Base-by-base conservation (phyloP, 495 filamentous ascomycete species). In the Podospora appendiculata region DNA sequence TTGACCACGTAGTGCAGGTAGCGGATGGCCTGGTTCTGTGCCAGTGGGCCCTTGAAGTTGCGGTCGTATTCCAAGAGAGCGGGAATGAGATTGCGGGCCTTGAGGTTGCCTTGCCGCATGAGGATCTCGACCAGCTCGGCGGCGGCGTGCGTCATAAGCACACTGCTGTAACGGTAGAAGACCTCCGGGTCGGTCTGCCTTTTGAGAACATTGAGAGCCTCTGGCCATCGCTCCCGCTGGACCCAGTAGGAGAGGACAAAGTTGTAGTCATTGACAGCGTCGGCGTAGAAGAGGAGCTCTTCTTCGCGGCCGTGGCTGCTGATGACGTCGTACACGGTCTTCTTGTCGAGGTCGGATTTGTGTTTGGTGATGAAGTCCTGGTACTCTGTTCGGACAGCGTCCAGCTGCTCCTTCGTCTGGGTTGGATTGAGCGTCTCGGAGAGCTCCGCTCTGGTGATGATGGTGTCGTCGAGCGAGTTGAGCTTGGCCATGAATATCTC, bases 401-500 rank as follows among this genome's bases (percentile, higher is more conserved):
- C 71, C 11, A 96, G 82, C 61, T 94, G 83, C 53, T 86, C 76
- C 58, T 82, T 76, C 14, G 87, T 85, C 48, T 93, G 83, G 25
- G 77, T 78, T 0, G 82, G 75, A 56, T 80, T 87, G 16, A 82
- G 73, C 18, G 79, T 82, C 54, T 88, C 86, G 4, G 83, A 80
- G 38, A 95, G 70, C 57, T 95, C 89, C 1, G 89, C 89, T 57
- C 91, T 87, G 0, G 94, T 95, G 36, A 89, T 85, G 47, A 97
- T 89, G 12, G 88, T 89, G 65, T 98, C 93, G 62, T 97, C 94
- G 0, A 98, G 81, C 4, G 86, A 85, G 60, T 97, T 96, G 33
- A 97, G 76, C 69, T 96, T 96, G 3, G 89, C 87, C 93, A 98
- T 98, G 68, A 93, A 97, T 7, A 96, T 76, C 58, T 98, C 93